phyloP scores from a whole-genome alignment of 257 asterid genomes.

The Solanum sitiens region DNA sequence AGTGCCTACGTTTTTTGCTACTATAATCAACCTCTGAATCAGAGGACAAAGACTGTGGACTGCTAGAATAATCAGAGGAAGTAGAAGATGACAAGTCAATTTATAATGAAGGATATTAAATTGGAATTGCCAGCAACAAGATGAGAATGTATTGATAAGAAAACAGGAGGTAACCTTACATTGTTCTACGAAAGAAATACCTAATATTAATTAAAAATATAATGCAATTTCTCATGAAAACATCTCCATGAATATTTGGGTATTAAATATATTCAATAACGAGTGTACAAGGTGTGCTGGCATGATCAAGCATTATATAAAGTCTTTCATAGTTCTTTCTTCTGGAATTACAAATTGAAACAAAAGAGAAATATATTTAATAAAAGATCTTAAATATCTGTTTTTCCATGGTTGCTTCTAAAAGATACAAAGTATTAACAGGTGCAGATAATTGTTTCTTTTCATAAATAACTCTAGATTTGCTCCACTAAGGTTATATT shows the following conservation, averaged over 20 bases:
- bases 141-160: not conserved
- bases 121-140: not conserved
- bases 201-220: not conserved
- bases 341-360: not conserved
- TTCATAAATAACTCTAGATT: not conserved
- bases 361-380: not conserved
- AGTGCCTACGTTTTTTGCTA: slow-evolving; percentile 24
- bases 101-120: not conserved
- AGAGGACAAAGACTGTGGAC: slow-evolving; percentile 42
- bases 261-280: not conserved
- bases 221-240: not conserved
- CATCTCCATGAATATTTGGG: not conserved
- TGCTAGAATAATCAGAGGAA: slow-evolving; percentile 42
- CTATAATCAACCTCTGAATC: slow-evolving; percentile 18
- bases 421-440: not conserved
- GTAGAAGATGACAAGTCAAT: slow-evolving; percentile 27
- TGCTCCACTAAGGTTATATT: not conserved
- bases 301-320: not conserved
- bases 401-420: not conserved
- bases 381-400: not conserved
- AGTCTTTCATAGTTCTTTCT: not conserved
- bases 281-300: not conserved
- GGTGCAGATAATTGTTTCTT: not conserved
- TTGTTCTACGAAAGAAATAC: not conserved
- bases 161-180: not conserved